Conservation (phyloP, 305 asterid species). For the Caryopteris hybrid region DNA sequence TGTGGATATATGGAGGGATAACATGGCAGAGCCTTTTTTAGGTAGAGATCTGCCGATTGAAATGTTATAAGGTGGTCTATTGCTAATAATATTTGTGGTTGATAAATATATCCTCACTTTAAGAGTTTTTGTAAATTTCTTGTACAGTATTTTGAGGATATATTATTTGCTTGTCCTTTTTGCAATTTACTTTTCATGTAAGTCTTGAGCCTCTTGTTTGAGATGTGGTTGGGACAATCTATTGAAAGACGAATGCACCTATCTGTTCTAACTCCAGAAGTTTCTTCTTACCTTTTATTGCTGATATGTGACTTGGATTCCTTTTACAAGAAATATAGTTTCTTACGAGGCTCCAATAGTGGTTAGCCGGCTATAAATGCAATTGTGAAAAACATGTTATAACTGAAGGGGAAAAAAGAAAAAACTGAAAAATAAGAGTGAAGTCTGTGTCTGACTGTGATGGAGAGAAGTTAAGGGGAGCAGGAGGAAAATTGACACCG, state of each 20-base stretch:
- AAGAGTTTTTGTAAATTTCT: neutral
- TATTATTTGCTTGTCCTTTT: neutral
- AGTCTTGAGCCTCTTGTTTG: neutral
- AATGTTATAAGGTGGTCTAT: neutral
- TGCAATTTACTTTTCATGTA: neutral
- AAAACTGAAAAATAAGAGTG: neutral
- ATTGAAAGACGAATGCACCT: neutral
- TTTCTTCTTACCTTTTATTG: neutral
- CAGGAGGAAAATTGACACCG: too few relatives aligned
- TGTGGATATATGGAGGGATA: neutral
- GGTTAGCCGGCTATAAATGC: neutral
- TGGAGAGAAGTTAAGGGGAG: too few relatives aligned
- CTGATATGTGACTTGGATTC: neutral
- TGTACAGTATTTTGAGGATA: neutral
- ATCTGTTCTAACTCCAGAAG: neutral
- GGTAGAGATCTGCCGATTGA: neutral
- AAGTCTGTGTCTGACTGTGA: neutral
- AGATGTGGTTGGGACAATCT: neutral
- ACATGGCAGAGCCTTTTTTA: neutral
- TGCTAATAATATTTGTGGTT: too few relatives aligned
- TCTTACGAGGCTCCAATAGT: neutral
- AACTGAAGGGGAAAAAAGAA: too few relatives aligned
- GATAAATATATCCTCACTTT: neutral
- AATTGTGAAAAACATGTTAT: neutral
- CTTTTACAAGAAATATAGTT: neutral